Evolutionary conservation across 768 basidiomycete genomes (phyloP).

Genomic region (Pleurotus tuber-regium): DNA sequence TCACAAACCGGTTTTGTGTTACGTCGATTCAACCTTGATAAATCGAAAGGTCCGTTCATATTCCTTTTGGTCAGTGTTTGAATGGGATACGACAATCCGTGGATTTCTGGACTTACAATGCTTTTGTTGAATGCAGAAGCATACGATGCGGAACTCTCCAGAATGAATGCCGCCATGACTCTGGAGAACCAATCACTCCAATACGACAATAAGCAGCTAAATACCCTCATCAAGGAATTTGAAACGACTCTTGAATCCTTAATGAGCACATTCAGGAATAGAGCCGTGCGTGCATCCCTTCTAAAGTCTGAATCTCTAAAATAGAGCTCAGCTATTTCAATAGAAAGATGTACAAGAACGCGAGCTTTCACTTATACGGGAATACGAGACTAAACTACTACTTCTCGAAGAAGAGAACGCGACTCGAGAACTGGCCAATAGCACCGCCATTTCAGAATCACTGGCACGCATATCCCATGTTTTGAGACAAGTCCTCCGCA

Average conservation of each 20-base stretch:
- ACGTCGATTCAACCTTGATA: slow-evolving; percentile 86
- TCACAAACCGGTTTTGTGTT: slow-evolving; percentile 91
- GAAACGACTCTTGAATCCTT: slow-evolving; percentile 94
- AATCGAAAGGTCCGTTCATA: slow-evolving; percentile 74
- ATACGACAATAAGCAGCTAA: slow-evolving; percentile 96
- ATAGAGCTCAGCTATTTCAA: too few species aligned
- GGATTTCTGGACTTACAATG: slow-evolving; percentile 14
- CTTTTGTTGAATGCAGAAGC: slow-evolving; percentile 54
- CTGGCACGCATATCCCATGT: slow-evolving; percentile 68
- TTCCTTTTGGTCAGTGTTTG: neutral
- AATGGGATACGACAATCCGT: slow-evolving; percentile 4
- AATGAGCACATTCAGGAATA: slow-evolving; percentile 87
- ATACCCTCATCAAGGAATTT: slow-evolving; percentile 90
- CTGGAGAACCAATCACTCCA: slow-evolving; percentile 83
- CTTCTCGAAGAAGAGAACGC: slow-evolving; percentile 69
- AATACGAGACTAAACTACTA: slow-evolving; percentile 87
- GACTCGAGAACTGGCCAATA: slow-evolving; percentile 52
- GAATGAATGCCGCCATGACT: slow-evolving; percentile 77
- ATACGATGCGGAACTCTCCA: slow-evolving; percentile 87
- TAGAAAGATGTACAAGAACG: slow-evolving; percentile 93
- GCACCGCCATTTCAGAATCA: slow-evolving; percentile 64
- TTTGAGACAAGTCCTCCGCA: slow-evolving; percentile 68
- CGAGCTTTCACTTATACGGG: slow-evolving; percentile 84
- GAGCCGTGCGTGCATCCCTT: slow-evolving; percentile 65
- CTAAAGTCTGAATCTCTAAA: slow-evolving; percentile 4